phyloP scores from a whole-genome alignment of 805 yeast species.

The Nakazawaea peltata region DNA sequence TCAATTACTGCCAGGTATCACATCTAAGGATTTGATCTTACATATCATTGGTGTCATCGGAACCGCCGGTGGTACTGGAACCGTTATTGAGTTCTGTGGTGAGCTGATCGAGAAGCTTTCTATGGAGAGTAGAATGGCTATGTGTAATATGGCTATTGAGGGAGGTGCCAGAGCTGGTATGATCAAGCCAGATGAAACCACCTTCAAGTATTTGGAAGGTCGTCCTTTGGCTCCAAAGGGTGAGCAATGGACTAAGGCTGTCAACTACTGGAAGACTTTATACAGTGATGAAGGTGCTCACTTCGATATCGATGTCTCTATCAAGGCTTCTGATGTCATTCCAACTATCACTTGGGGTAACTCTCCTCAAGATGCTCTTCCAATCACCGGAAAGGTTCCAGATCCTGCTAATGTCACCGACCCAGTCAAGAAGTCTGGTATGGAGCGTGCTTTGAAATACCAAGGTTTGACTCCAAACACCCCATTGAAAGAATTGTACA shows the following conservation, averaged over 20 bases:
- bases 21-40: conserved; percentile 90
- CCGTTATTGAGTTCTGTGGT: conserved; percentile 95
- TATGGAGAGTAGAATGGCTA: conserved; percentile 98
- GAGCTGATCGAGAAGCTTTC: conserved; percentile 82
- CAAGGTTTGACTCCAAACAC: conserved; percentile 87
- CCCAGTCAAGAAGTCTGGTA: conserved; percentile 70
- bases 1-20: conserved; percentile 77
- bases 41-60: conserved; percentile 96
- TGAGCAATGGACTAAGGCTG: conserved; percentile 91
- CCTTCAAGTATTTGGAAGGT: conserved; percentile 84
- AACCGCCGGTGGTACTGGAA: conserved; percentile 99
- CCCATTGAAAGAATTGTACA: conserved; percentile 61
- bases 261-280: conserved; percentile 83
- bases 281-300: conserved; percentile 84
- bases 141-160: conserved; percentile 98
- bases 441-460: conserved; percentile 86
- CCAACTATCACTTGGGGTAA: conserved; percentile 99
- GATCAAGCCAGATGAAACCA: conserved; percentile 91
- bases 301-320: conserved; percentile 76
- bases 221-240: conserved; percentile 94
- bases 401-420: conserved; percentile 73
- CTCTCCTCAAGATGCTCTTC: conserved; percentile 97
- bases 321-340: conserved; percentile 76
- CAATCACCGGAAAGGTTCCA: conserved; percentile 85
- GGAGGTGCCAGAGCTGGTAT: conserved; percentile 99